Conservation (phyloP, 1,284 basidiomycete genomes). For the Ganoderma lingzhi region DNA sequence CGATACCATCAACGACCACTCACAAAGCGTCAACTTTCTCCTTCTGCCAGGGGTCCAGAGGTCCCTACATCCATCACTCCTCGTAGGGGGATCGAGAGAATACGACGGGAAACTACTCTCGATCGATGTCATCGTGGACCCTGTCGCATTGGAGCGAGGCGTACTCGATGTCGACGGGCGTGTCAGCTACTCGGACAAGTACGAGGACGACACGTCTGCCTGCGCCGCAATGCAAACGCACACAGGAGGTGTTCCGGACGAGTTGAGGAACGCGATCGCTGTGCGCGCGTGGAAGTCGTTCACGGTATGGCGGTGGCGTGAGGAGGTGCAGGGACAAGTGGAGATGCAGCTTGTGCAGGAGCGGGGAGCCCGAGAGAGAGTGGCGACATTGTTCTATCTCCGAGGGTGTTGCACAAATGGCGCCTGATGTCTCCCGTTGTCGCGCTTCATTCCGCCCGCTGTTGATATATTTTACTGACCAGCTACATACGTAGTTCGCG, state of each 20-base stretch:
- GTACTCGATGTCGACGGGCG: slow-evolving; percentile 60
- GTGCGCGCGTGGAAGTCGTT: slow-evolving; percentile 57
- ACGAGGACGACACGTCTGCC: slow-evolving; percentile 14
- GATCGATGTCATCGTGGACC: slow-evolving; percentile 50
- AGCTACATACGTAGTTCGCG: too few relatives aligned
- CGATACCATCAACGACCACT: slow-evolving; percentile 50
- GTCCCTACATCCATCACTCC: slow-evolving; percentile 48
- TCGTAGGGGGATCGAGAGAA: slow-evolving; percentile 43
- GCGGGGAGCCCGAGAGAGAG: slow-evolving; percentile 56
- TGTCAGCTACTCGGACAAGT: slow-evolving; percentile 47
- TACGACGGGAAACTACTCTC: slow-evolving; percentile 37
- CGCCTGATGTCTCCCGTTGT: background rate
- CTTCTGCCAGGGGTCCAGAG: slow-evolving; percentile 47
- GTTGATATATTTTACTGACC: too few relatives aligned
- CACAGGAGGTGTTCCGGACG: slow-evolving; percentile 20
- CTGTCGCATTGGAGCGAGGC: slow-evolving; percentile 56
- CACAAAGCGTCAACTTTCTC: slow-evolving; percentile 51
- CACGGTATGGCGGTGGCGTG: slow-evolving; percentile 56
- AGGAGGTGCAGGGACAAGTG: slow-evolving; percentile 35
- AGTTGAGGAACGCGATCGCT: slow-evolving; percentile 15
- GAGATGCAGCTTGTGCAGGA: slow-evolving; percentile 39
- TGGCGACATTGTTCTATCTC: slow-evolving; percentile 63
- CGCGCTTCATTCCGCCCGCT: background rate
- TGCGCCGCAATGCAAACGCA: slow-evolving; percentile 22
- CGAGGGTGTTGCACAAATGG: slow-evolving; percentile 35